Evolutionary conservation across 192 early-diverging fungal species (phyloP).

Genomic region (Geranomyces michiganensis): DNA sequence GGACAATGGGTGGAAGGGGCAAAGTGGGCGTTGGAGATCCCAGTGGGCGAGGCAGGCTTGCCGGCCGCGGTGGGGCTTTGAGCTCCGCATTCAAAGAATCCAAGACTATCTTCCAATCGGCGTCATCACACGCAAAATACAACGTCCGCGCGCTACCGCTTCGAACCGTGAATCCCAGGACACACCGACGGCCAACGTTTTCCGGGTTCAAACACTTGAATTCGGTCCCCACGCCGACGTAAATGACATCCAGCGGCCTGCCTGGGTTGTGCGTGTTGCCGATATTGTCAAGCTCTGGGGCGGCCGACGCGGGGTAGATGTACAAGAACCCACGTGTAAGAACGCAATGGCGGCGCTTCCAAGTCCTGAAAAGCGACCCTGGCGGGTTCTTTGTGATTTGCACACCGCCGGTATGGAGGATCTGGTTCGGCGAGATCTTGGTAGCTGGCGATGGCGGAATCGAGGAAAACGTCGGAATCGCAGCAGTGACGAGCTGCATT

Average conservation of each 20-base stretch:
- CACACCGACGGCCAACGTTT: not conserved
- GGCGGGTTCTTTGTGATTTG: slow-evolving; percentile 4
- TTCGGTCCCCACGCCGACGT: slow-evolving; percentile 21
- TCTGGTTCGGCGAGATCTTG: slow-evolving; percentile 2
- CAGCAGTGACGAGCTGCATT: slow-evolving; percentile 5
- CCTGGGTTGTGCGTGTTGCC: not conserved
- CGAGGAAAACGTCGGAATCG: not conserved
- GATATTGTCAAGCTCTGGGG: not conserved
- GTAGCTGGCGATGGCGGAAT: not conserved
- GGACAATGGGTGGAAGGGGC: not conserved
- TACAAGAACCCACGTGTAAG: slow-evolving; percentile 15
- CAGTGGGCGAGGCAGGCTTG: not conserved
- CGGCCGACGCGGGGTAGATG: slow-evolving; percentile 3
- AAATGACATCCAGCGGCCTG: slow-evolving; percentile 13
- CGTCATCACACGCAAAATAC: slow-evolving; percentile 8
- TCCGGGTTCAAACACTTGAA: not conserved
- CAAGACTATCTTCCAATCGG: not conserved
- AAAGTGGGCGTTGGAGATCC: not conserved
- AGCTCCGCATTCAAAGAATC: not conserved
- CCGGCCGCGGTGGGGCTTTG: not conserved
- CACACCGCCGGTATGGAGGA: not conserved
- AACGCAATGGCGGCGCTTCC: slow-evolving; percentile 26
- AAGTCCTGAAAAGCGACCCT: slow-evolving; percentile 8
- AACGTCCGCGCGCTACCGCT: not conserved
- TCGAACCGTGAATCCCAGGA: not conserved